A percentile compares a stretch with the other conserved stretches of the same genome.
Evolutionary conservation across 2,329 filamentous ascomycete species (phyloP).

Genomic region (Dactylellina sp.): DNA sequence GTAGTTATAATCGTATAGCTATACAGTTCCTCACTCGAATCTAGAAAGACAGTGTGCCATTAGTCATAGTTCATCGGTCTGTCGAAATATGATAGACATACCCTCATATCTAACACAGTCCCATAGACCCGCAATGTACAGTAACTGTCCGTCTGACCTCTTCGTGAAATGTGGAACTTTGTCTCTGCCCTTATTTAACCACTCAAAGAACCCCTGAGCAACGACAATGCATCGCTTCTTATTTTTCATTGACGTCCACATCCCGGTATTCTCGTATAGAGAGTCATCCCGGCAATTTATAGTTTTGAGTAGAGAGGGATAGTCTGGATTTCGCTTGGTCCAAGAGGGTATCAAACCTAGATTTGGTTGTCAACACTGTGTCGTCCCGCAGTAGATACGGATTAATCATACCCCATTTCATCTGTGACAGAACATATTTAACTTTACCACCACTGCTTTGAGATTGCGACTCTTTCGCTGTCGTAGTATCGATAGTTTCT

Average conservation of each 20-base stretch:
- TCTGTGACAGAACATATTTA: slow-evolving; percentile 85
- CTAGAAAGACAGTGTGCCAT: slow-evolving; percentile 61
- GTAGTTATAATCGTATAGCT: slow-evolving; percentile 97
- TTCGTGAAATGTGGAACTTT: slow-evolving; percentile 84
- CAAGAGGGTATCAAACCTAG: slow-evolving; percentile 86
- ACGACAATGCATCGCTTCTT: slow-evolving; percentile 87
- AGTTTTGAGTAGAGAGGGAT: slow-evolving; percentile 81
- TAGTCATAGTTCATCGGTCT: neutral
- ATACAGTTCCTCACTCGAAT: slow-evolving; percentile 77
- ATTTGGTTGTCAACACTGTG: neutral
- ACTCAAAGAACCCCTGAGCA: slow-evolving; percentile 95
- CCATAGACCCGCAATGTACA: slow-evolving; percentile 93
- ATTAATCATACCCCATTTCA: slow-evolving; percentile 80
- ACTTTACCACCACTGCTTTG: slow-evolving; percentile 62
- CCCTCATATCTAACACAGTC: slow-evolving; percentile 86
- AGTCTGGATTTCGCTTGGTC: slow-evolving; percentile 86
- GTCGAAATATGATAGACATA: slow-evolving; percentile 60
- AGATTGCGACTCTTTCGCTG: neutral
- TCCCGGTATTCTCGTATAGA: slow-evolving; percentile 77
- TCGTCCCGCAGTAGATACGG: neutral
- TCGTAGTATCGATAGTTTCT: slow-evolving; percentile 30
- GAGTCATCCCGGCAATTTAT: slow-evolving; percentile 97
- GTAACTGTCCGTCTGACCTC: slow-evolving; percentile 81
- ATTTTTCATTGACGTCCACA: slow-evolving; percentile 94
- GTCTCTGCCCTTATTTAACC: slow-evolving; percentile 85